Evolutionary conservation across 2,329 filamentous ascomycete genomes (phyloP).

Genomic region (Aureobasidium melanogenum): DNA sequence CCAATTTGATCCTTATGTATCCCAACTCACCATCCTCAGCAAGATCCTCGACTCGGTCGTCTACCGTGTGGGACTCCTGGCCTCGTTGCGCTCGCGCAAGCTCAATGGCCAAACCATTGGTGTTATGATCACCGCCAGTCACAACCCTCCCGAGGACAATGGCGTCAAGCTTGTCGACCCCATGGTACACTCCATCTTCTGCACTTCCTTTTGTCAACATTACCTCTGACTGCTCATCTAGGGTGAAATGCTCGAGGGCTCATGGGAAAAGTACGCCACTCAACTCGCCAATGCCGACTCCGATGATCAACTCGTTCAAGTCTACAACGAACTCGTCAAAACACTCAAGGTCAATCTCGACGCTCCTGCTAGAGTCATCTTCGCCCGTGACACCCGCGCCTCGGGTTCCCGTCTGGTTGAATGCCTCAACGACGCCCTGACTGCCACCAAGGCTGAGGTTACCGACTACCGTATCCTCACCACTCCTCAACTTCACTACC

Average conservation of each 20-base stretch:
- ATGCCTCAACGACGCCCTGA: constrained; percentile 70
- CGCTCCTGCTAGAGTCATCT: constrained; percentile 69
- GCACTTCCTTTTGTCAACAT: too few species aligned
- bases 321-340: constrained; percentile 66
- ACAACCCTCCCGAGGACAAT: constrained; percentile 85
- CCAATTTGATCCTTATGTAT: neutral
- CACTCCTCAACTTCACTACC: constrained; percentile 95
- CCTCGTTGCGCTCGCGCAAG: constrained; percentile 81
- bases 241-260: constrained; percentile 90
- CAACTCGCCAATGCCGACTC: constrained; percentile 74
- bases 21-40: constrained; percentile 26
- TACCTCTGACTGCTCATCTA: constrained; percentile 24
- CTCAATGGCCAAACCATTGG: constrained; percentile 85
- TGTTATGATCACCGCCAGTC: constrained; percentile 91
- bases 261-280: constrained; percentile 88
- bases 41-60: constrained; percentile 85
- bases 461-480: constrained; percentile 87
- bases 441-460: constrained; percentile 63
- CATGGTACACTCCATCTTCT: constrained; percentile 44
- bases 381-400: constrained; percentile 84
- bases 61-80: constrained; percentile 84
- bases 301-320: constrained; percentile 64
- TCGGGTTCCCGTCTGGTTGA: constrained; percentile 77
- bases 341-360: constrained; percentile 67
- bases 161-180: constrained; percentile 95